Evolutionary conservation across 2,329 filamentous ascomycete species (phyloP).

Genomic region (Colletotrichum viniferum): DNA sequence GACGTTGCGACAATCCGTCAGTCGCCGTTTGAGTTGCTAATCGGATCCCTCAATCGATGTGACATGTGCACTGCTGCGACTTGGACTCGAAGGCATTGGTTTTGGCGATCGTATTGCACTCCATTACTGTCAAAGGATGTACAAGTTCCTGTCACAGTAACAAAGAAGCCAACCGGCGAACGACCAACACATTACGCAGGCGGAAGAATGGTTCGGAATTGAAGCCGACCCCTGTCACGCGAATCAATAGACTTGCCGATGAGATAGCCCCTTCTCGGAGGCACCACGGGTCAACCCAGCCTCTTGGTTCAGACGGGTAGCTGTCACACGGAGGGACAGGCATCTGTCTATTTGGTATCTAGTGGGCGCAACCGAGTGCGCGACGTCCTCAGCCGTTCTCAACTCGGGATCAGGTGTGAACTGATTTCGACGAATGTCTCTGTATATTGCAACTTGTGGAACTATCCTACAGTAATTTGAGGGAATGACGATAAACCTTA

Average conservation of each 20-base stretch:
- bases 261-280: neutral
- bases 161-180: rapidly evolving
- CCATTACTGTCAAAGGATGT: rapidly evolving
- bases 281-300: rapidly evolving
- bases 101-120: neutral
- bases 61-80: rapidly evolving
- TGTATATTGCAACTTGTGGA: neutral
- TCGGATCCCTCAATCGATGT: neutral
- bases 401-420: neutral
- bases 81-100: neutral
- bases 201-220: neutral
- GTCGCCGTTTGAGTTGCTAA: no score
- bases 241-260: neutral
- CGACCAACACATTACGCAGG: rapidly evolving
- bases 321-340: no score
- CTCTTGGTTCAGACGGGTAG: rapidly evolving
- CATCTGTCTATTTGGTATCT: rapidly evolving
- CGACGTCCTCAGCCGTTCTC: neutral
- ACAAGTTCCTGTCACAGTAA: neutral
- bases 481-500: neutral
- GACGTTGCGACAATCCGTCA: no score
- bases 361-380: no score
- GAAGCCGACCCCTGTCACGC: neutral
- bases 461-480: neutral
- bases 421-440: neutral